Evolutionary conservation across 208 protist genomes (phyloP), one percentile per base, ranked within the genome.

Genomic region (Angomonas ambiguus): DNA sequence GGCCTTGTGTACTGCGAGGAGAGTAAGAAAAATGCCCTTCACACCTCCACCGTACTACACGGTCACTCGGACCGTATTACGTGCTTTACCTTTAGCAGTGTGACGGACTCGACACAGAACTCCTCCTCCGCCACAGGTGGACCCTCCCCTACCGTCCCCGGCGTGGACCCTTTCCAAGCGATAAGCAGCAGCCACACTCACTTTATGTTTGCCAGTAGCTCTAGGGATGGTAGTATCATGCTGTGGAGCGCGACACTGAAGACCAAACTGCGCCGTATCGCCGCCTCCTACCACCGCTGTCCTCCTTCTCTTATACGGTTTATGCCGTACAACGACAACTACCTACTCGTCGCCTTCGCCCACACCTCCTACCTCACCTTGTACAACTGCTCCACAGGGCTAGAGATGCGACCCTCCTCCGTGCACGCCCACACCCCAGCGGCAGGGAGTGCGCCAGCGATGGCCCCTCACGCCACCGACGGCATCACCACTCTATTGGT

Each of bases 271-370:
- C 75, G 75, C 32, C 75, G 75, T 45, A 45, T 45, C 16, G 13
- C 25, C 2, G 24, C 49, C 16, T 53, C 51, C 42, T 8, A 33
- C 8, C 57, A 34, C 57, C 72, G 45, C 4, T n/a, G n/a, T n/a
- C 67, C 71, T 3, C 81, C 81, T 27, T 51, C 62, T 20, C 62
- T 75, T 25, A 77, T 81, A 13, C 59, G 69, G 24, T 91, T 91
- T 62, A 80, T 85, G 71, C 81, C 85, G 5, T 66, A 76, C 42
- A 91, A 91, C 70, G 87, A 88, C 72, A 91, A 91, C 65, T 91
- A 86, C 59, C 51, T 87, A 20, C 67, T 91, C 20, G 81, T 88
- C 34, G 77, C 71, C 59, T 80, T 73, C 56, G 56, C 71, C n/a
- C 69, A 71, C 32, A 66, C 75, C 42, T 68, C 61, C n/a, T 60